Evolutionary conservation across 768 basidiomycete species (phyloP).

Genomic region (Termitomyces sp.): DNA sequence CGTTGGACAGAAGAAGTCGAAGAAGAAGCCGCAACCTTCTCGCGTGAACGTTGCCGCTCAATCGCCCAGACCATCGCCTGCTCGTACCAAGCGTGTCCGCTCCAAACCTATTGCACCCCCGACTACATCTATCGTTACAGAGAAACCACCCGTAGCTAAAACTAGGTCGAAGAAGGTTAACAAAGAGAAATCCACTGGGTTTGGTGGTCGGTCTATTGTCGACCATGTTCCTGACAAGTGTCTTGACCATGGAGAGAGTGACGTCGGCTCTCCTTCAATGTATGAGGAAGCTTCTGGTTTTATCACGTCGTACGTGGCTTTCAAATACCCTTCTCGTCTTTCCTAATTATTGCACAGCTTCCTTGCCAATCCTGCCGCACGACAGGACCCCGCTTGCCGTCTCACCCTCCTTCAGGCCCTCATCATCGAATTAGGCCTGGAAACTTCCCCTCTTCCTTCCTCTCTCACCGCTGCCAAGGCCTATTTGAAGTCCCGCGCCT

Average conservation of each 20-base stretch:
- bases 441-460: slow-evolving; percentile 44
- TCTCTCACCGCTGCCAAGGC: slow-evolving; percentile 65
- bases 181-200: slow-evolving; percentile 11
- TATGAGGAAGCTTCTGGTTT: slow-evolving; percentile 57
- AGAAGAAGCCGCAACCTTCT: slow-evolving; percentile 11
- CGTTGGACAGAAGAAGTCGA: slow-evolving; percentile 4
- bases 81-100: not conserved
- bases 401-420: slow-evolving; percentile 67
- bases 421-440: slow-evolving; percentile 71
- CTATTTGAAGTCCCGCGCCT: slow-evolving; percentile 57
- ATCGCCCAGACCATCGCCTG: slow-evolving; percentile 5
- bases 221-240: slow-evolving; percentile 45
- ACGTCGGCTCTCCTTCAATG: slow-evolving; percentile 24
- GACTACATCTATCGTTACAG: not conserved
- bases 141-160: not conserved
- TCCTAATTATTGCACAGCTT: slow-evolving; percentile 29
- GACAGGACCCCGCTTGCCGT: slow-evolving; percentile 35
- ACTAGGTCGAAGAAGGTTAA: not conserved
- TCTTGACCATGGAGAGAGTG: slow-evolving; percentile 28
- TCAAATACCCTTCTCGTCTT: not conserved
- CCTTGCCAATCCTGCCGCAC: slow-evolving; percentile 43
- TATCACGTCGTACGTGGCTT: slow-evolving; percentile 52
- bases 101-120: not conserved
- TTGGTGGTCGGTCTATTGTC: slow-evolving; percentile 38
- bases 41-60: slow-evolving; percentile 5